Evolutionary conservation across 371 early-diverging fungal genomes (phyloP).

Genomic region (Mortierella sp.): DNA sequence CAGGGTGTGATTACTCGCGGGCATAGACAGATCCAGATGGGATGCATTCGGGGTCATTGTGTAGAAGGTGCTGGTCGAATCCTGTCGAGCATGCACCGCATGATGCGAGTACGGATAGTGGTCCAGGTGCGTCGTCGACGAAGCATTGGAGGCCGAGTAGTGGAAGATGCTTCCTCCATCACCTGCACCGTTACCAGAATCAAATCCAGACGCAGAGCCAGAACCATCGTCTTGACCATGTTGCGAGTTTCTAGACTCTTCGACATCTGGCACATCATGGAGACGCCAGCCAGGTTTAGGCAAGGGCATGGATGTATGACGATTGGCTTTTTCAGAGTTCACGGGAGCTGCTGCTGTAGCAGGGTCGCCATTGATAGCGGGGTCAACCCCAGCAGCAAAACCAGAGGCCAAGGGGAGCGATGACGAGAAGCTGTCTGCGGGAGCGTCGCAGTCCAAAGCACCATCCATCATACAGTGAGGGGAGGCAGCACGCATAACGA

Average conservation of each 20-base stretch:
- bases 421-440: slow-evolving; percentile 24
- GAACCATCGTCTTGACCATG: slow-evolving; percentile 18
- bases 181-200: not conserved
- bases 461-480: slow-evolving; percentile 29
- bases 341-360: not conserved
- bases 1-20: slow-evolving; percentile 18
- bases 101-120: slow-evolving; percentile 18
- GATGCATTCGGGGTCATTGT: slow-evolving; percentile 51
- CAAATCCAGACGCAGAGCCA: slow-evolving; percentile 9
- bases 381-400: slow-evolving; percentile 35
- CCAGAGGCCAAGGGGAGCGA: slow-evolving; percentile 34
- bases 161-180: slow-evolving; percentile 26
- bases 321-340: slow-evolving; percentile 27
- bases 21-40: slow-evolving; percentile 33
- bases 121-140: slow-evolving; percentile 42
- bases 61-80: slow-evolving; percentile 40
- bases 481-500: slow-evolving; percentile 32
- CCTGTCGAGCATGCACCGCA: slow-evolving; percentile 36
- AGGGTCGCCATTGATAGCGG: not conserved
- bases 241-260: slow-evolving; percentile 22
- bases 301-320: slow-evolving; percentile 53
- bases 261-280: slow-evolving; percentile 28
- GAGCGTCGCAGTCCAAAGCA: not conserved
- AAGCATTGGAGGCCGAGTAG: slow-evolving; percentile 51
- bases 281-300: slow-evolving; percentile 50